Base-by-base conservation (phyloP, 1,284 basidiomycete species). In the Melampsora americana region DNA sequence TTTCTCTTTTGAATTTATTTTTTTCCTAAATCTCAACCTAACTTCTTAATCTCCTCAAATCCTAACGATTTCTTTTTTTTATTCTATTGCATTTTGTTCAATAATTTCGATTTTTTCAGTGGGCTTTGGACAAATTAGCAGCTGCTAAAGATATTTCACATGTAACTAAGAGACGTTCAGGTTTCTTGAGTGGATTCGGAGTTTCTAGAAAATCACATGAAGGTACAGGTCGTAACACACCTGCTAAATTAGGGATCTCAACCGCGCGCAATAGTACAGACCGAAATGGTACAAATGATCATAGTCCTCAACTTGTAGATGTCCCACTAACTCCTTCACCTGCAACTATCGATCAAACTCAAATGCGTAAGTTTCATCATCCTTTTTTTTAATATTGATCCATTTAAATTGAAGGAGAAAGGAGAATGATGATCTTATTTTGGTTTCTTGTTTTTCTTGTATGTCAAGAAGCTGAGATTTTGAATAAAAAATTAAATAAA, bases 61-160 rank as follows among this genome's bases (percentile, higher is more conserved):
- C 12, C 50, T 56, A 14, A 56, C 18, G 3, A 4, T 56, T 56
- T 5, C 12, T 56, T 20, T 26, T 56, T 56, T 56, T 20, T 5
- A 56, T 5, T 20, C 30, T 46, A 53, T 18, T 28, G 50, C 28
- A 2, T 26, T 30, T 14, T 60, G 6, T 39, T 28, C 20, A 6
- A 20, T n/a, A 7, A 23, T 30, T 18, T 28, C n/a, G 20, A 44
- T 23, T 20, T 42, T 28, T 16, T 5, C n/a, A 74, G 71, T 78
- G 78, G 69, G 78, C 78, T 48, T 64, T 79, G 46, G 78, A 79
- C 42, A 79, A 78, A 59, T 46, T 79, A n/a, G 77, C 78, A 46
- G 77, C 77, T n/a, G 77, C 78, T 9, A 74, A 74, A 60, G 71
- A 66, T 42, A 53, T 50, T 30, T 28, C 61, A 18, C 53, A 67